Conservation (phyloP, 345 rosid species). For the Mercurialis annua region DNA sequence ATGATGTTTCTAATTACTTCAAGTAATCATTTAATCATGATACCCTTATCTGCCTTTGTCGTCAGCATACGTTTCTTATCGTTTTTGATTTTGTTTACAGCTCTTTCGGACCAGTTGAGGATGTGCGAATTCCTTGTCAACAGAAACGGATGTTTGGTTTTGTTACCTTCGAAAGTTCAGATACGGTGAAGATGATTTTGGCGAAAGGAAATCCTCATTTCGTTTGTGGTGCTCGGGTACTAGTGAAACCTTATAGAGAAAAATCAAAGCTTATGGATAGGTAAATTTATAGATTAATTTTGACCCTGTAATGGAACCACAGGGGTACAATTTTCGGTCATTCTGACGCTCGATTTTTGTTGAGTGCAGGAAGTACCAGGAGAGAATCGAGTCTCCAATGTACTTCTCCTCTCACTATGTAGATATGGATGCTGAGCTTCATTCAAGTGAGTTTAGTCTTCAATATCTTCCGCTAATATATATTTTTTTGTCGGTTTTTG, state of each 20-base stretch:
- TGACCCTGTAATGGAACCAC: background rate
- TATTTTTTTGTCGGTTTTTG: background rate
- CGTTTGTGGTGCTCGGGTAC: conserved; percentile 67
- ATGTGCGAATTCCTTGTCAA: conserved; percentile 71
- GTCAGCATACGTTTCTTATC: background rate
- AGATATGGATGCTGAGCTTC: conserved; percentile 50
- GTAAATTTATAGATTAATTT: conserved; percentile 22
- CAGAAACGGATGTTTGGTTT: conserved; percentile 72
- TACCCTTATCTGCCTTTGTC: background rate
- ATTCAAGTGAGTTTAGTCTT: conserved; percentile 38
- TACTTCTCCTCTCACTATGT: conserved; percentile 32
- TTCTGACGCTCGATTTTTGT: background rate
- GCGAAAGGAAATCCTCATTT: conserved; percentile 69
- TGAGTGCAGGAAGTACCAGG: conserved; percentile 45
- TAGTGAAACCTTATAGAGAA: conserved; percentile 71
- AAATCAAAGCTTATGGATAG: conserved; percentile 55
- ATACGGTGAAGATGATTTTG: conserved; percentile 52
- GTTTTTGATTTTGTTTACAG: conserved; percentile 27
- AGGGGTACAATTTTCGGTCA: too few relatives aligned
- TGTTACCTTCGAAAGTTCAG: conserved; percentile 54
- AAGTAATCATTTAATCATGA: conserved; percentile 27
- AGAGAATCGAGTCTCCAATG: conserved; percentile 36
- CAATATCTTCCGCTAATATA: background rate
- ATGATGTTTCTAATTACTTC: conserved; percentile 63
- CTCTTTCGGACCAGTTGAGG: conserved; percentile 58